Conservation (phyloP, 108 stramenopile species). For the Schizochytrium sp. region DNA sequence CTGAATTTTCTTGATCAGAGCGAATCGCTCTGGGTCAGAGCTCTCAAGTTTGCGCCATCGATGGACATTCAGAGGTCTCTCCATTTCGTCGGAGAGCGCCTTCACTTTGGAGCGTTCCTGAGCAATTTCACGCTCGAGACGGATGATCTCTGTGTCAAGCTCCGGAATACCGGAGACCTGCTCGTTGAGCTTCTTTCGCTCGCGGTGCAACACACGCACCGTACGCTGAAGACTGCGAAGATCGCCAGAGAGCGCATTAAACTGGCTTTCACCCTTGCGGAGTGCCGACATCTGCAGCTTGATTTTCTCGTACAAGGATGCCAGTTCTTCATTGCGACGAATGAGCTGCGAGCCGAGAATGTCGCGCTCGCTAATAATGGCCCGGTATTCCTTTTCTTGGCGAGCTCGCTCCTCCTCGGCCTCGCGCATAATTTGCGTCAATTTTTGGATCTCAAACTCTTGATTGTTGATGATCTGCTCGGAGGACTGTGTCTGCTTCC, state of each 20-base stretch:
- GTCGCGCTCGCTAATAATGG: conserved; percentile 49
- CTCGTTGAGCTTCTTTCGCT: conserved; percentile 26
- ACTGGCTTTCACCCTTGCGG: conserved; percentile 48
- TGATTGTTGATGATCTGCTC: conserved; percentile 52
- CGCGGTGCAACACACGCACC: conserved; percentile 23
- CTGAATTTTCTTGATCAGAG: conserved; percentile 43
- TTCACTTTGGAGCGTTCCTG: conserved; percentile 41
- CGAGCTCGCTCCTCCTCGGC: conserved; percentile 55
- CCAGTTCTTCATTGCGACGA: conserved; percentile 49
- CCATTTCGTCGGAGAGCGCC: conserved; percentile 49
- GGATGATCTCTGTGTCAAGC: conserved; percentile 19
- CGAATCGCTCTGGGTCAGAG: conserved; percentile 50
- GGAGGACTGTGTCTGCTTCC: conserved; percentile 45
- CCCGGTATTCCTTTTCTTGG: conserved; percentile 52
- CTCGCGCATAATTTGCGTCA: conserved; percentile 40
- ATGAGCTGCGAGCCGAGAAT: conserved; percentile 51
- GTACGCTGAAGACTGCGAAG: conserved; percentile 23
- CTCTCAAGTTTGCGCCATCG: conserved; percentile 53
- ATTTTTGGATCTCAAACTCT: conserved; percentile 49
- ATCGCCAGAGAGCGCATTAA: not conserved
- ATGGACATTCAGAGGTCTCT: conserved; percentile 56
- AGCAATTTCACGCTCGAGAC: conserved; percentile 43
- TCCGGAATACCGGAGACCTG: conserved; percentile 26
- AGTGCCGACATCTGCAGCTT: conserved; percentile 43
- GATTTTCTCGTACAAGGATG: conserved; percentile 54